Evolutionary conservation across 306 rosid genomes (phyloP).

Genomic region (Gynostemma pentaphyllum): DNA sequence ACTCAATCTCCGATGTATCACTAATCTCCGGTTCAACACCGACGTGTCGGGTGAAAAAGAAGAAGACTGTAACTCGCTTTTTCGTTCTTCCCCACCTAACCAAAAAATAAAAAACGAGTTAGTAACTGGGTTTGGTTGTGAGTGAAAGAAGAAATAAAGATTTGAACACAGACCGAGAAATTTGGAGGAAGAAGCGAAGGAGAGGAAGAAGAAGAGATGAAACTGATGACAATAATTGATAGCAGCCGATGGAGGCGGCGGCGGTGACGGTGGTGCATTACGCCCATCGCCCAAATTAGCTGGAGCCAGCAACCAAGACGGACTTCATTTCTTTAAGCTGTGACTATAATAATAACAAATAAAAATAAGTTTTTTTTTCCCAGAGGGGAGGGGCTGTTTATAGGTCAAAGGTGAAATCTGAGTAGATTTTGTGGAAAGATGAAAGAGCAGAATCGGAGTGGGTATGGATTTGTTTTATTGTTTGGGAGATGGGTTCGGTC

Average conservation of each 20-base stretch:
- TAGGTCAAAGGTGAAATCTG: not conserved
- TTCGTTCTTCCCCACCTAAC: conserved; percentile 13
- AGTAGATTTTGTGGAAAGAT: not conserved
- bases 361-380: too few relatives aligned
- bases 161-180: not conserved
- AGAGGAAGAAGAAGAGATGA: not conserved
- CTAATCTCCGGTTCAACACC: conserved; percentile 10
- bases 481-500: too few relatives aligned
- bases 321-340: too few relatives aligned
- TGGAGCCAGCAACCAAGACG: not conserved
- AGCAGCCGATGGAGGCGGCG: not conserved
- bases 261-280: not conserved
- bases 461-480: not conserved
- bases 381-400: too few relatives aligned
- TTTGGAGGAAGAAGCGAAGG: not conserved
- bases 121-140: not conserved
- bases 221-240: too few relatives aligned
- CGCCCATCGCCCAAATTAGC: conserved; percentile 5
- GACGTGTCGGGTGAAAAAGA: too few relatives aligned
- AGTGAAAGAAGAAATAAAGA: not conserved
- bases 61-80: conserved; percentile 13
- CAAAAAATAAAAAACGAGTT: not conserved
- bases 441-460: not conserved
- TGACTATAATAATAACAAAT: too few relatives aligned
- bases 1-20: conserved; percentile 24